Evolutionary conservation across 2,329 filamentous ascomycete species (phyloP).

Genomic region (Exophiala xenobiotica): DNA sequence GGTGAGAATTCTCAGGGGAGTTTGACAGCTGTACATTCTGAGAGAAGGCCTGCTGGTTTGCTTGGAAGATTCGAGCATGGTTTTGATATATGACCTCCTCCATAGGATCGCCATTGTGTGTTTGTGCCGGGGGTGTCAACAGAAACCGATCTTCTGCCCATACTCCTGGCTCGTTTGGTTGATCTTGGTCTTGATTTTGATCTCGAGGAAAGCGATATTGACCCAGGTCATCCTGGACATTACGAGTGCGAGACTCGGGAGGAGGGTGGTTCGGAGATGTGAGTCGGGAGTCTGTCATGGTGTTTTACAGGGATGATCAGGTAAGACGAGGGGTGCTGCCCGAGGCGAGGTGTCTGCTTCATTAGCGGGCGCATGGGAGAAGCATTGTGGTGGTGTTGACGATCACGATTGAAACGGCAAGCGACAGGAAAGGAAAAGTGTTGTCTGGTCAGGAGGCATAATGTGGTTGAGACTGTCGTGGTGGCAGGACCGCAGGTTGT

Average conservation of each 20-base stretch:
- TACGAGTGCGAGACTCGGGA: not conserved
- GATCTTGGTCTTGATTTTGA: not conserved
- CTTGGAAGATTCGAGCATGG: conserved; percentile 13
- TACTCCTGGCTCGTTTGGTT: conserved; percentile 1
- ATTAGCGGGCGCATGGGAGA: conserved; percentile 20
- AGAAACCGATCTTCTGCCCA: conserved; percentile 20
- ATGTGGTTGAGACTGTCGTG: too few relatives aligned
- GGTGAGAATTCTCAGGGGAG: conserved; percentile 2
- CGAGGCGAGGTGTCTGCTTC: conserved; percentile 5
- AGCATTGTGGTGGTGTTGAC: not conserved
- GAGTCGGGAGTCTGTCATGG: conserved; percentile 16
- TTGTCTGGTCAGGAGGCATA: not conserved
- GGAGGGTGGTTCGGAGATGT: conserved; percentile 12
- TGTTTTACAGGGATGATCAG: conserved; percentile 6
- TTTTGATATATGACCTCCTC: conserved; percentile 14
- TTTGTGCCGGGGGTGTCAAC: conserved; percentile 22
- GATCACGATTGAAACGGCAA: not conserved
- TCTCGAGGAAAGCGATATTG: conserved; percentile 4
- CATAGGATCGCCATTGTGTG: conserved; percentile 17
- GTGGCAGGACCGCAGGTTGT: too few relatives aligned
- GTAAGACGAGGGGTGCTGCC: conserved; percentile 1
- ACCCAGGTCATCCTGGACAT: conserved; percentile 8
- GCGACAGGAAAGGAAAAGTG: not conserved
- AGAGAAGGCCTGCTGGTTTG: conserved; percentile 23
- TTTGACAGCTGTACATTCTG: conserved; percentile 20